Evolutionary conservation across 2,329 filamentous ascomycete species (phyloP), one percentile per base, ranked within the genome.

Genomic region (Xylaria sp.): DNA sequence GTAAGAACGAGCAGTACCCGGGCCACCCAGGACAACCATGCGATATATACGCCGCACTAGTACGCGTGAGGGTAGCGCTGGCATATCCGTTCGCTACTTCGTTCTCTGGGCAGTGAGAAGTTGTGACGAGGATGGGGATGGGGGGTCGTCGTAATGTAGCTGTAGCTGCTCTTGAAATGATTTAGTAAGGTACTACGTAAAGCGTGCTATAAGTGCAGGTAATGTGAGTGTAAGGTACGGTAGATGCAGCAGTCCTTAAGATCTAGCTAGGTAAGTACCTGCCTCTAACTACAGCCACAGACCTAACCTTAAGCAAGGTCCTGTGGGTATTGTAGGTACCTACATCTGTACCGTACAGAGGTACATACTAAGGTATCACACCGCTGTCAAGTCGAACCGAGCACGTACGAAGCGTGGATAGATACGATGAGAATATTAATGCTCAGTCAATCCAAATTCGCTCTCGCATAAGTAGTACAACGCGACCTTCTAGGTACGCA

Each of bases 51-150:
- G 66, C 63, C 57, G 69, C 69, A 62, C 63, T 71, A 71, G 69
- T 31, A 43, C 64, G 18, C 55, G 52, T 66, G 64, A 64, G 71
- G 64, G 62, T 66, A n/a, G 61, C 62, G 49, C 46, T 54, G 68
- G 55, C 66, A 66, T 64, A 58, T 6, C 13, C 15, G 56, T 58
- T 7, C 39, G 36, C 51, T 55, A 31, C 58, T 71, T 77, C 75
- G 75, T 77, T 77, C 66, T 70, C 70, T 69, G 70, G 70, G 75
- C 76, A 77, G 72, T 77, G 72, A 77, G 72, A 75, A 65, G 73
- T 59, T 58, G 67, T 62, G 62, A 71, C 48, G 63, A 66, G 72
- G 71, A 70, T 72, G 20, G 73, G 71, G 73, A 70, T 64, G 66
- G 31, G 33, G 71, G 65, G 67, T 23, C 33, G 41, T 57, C 33